Evolutionary conservation across 441 rosid genomes (phyloP).

Genomic region (Flueggea neowawraea): DNA sequence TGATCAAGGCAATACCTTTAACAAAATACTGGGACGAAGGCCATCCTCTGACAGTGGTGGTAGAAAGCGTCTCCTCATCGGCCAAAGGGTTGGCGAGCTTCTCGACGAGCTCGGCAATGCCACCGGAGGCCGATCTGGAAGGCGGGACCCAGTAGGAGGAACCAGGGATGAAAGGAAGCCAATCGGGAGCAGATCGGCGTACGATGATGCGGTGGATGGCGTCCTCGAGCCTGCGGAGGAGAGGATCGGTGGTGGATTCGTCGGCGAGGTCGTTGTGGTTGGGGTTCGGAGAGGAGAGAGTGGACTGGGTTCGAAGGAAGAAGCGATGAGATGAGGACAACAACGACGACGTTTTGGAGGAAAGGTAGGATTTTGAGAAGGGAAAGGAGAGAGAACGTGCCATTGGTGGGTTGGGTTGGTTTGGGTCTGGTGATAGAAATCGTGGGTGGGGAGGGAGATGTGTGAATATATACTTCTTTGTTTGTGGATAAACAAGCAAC

Average conservation of each 20-base stretch:
- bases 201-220: constrained; percentile 84
- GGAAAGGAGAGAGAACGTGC: constrained; percentile 38
- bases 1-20: constrained; percentile 37
- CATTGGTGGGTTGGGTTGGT: constrained; percentile 19
- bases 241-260: constrained; percentile 52
- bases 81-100: constrained; percentile 61
- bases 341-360: constrained; percentile 7
- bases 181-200: constrained; percentile 87
- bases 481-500: too few relatives aligned
- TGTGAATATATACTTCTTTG: too few relatives aligned
- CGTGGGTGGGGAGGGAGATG: too few relatives aligned
- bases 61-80: constrained; percentile 51
- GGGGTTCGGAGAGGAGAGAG: constrained; percentile 19
- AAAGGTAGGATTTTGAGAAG: constrained; percentile 24
- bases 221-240: constrained; percentile 76
- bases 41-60: constrained; percentile 71
- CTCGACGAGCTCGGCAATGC: constrained; percentile 68
- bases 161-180: constrained; percentile 93
- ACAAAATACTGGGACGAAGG: constrained; percentile 83
- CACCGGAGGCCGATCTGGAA: constrained; percentile 35
- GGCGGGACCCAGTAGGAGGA: constrained; percentile 95
- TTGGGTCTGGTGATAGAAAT: too few relatives aligned
- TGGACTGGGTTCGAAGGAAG: constrained; percentile 44
- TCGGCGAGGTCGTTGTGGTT: constrained; percentile 25
- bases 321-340: constrained; percentile 24